Evolutionary conservation across 371 early-diverging fungal species (phyloP), one percentile per base, ranked within the genome.

Genomic region (Mucor lusitanicus): DNA sequence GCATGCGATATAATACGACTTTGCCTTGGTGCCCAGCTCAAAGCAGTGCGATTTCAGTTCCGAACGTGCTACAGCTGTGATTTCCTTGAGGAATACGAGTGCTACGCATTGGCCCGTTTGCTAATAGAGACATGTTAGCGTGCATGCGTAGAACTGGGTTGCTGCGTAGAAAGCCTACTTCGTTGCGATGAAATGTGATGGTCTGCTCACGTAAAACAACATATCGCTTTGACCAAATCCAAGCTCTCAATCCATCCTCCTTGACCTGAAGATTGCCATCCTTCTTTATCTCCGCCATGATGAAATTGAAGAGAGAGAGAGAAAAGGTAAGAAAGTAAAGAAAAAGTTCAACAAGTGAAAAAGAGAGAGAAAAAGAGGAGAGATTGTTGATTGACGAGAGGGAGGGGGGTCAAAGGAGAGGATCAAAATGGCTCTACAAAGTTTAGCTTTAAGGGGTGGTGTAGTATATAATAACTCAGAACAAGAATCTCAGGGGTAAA

Each of bases 181-280:
- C 94, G 71, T 89, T 92, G 63, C 91, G 79, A 72, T 95, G 94
- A 70, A 94, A 90, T 28, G 94, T 90, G 60, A 95, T 81, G 19
- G 91, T 91, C 67, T 90, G 88, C 62, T 91, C 89, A 63, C 92
- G 81, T n/a, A 95, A 83, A n/a, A 94, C 84, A 54, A 93, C 85
- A 88, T 91, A 95, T 27, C 94, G 80, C 77, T 92, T 93, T 30
- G 91, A 87, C 95, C 95, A 95, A 66, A 93, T 84, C 85, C 93
- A 94, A 57, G 88, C 85, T 53, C 82, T 61, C 62, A 91, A 68
- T 27, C 91, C 91, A 67, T 90, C 91, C 73, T 95, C 95, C 78
- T 91, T 92, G 32, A 94, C 85, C 53, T 72, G 73, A 35, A 84
- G 74, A 67, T 90, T 85, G 35, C 93, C 93, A 48, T 87, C 78